Evolutionary conservation across 495 filamentous ascomycete genomes (phyloP).

Genomic region (Parachaetomium inaequale): DNA sequence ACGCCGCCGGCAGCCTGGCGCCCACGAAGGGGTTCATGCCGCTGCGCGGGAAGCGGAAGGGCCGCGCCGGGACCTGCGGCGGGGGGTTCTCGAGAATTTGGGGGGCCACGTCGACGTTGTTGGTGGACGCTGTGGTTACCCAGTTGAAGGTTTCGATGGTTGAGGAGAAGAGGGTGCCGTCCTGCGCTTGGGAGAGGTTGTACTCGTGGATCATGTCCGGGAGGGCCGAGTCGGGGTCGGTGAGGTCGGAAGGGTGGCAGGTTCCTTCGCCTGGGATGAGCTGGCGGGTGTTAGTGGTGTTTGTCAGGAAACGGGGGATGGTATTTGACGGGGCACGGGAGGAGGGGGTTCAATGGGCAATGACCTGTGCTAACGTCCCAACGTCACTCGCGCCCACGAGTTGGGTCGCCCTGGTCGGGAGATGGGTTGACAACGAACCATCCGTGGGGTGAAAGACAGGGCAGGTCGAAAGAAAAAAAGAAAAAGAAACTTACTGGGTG

Average conservation of each 20-base stretch:
- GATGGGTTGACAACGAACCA: background rate
- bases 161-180: background rate
- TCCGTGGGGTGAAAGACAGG: too few relatives aligned
- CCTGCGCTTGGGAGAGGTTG: background rate
- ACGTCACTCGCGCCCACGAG: too few relatives aligned
- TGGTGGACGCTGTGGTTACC: background rate
- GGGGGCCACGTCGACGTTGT: background rate
- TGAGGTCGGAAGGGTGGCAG: background rate
- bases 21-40: too few relatives aligned
- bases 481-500: background rate
- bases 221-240: background rate
- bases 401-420: too few relatives aligned
- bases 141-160: background rate
- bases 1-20: too few relatives aligned
- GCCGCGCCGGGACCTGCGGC: too few relatives aligned
- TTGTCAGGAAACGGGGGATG: too few relatives aligned
- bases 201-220: background rate
- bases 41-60: too few relatives aligned
- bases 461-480: too few relatives aligned
- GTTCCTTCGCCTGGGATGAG: background rate
- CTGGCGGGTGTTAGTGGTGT: background rate
- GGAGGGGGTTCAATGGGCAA: too few relatives aligned
- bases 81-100: too few relatives aligned
- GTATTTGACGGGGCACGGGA: background rate
- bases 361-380: too few relatives aligned